Percentiles rank a stretch among this genome's conserved stretches.
Conservation (phyloP, 228 moss, liverwort and hornwort genomes). For the Sphagnum fallax region DNA sequence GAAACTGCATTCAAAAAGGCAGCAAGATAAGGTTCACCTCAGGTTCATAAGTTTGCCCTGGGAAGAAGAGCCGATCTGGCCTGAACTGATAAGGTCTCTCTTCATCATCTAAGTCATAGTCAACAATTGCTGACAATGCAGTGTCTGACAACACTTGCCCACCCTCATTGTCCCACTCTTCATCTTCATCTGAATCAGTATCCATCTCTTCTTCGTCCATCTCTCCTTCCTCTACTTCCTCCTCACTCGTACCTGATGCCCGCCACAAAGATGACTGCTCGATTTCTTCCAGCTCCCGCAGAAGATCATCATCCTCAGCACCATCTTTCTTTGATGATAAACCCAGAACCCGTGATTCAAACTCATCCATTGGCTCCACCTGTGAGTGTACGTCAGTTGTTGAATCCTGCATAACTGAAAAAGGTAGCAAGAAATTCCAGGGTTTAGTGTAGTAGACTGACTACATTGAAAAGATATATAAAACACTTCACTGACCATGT, state of each 20-base stretch:
- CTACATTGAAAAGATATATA: neutral
- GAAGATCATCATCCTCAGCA: slow-evolving; percentile 65
- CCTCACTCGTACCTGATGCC: slow-evolving; percentile 11
- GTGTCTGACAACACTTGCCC: slow-evolving; percentile 74
- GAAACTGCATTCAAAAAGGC: too few relatives aligned
- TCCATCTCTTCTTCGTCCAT: slow-evolving; percentile 17
- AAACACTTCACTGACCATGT: neutral
- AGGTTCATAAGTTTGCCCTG: slow-evolving; percentile 86
- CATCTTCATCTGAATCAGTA: slow-evolving; percentile 32
- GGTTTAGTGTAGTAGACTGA: neutral
- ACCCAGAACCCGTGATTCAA: slow-evolving; percentile 83
- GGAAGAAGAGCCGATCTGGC: slow-evolving; percentile 84
- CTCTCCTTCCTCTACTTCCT: slow-evolving; percentile 5
- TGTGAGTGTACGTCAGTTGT: slow-evolving; percentile 21
- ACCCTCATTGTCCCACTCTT: slow-evolving; percentile 79
- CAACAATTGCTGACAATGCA: slow-evolving; percentile 71
- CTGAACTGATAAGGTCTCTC: slow-evolving; percentile 88
- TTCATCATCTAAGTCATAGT: slow-evolving; percentile 89
- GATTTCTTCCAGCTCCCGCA: slow-evolving; percentile 87
- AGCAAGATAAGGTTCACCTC: slow-evolving; percentile 44
- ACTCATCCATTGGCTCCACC: slow-evolving; percentile 76
- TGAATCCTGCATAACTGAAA: slow-evolving; percentile 2
- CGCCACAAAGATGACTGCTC: slow-evolving; percentile 67
- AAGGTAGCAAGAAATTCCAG: too few relatives aligned
- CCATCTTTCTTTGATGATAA: slow-evolving; percentile 48